Base-by-base conservation (phyloP, 305 asterid species). In the Solanum chacoense region DNA sequence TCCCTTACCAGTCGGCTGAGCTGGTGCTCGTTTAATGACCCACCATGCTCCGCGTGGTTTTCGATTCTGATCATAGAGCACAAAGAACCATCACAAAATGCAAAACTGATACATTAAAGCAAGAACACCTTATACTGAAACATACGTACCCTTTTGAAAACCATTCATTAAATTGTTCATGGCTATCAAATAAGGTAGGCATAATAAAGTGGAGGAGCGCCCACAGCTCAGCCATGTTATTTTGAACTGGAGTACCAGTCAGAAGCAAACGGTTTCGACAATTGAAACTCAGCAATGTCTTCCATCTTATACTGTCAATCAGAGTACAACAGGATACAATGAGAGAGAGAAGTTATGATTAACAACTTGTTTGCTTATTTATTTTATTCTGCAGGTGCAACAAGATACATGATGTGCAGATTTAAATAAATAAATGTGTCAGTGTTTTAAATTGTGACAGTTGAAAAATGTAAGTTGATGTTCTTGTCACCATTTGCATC, bases 21-120 rank as follows among this genome's bases (percentile, higher is more conserved):
- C 94, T 97, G 99, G 94, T 97, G 99, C 93, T 96, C 99, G n/a
- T 97, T 97, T 88, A 97, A 92, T 35, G 98, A 95, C 90, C 99
- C 99, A 84, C 99, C 99, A 91, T 97, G 99, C 94, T 97, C 99
- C 63, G 99, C 99, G 75, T 97, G 99, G 92, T 98, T 94, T 95
- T 97, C 99, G 79, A 97, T 97, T 92, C 99, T 97, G 98, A 89
- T 88, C 65, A 89, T 72, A 91, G 86, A 86, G 74, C 32, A 84
- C 86, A 86, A 83, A 91, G 75, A 88, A 89, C 28, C 87, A 90
- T 88, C 87, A 92, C 35, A 87, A 88, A 73, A 38, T 50, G 73
- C 73, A 87, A 22, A 76, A 18, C 72, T 32, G 45, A 75, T n/a
- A 55, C 85, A 74, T 50, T 42, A 81, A 28, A 34, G 85, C 45